These are phyloP conservation scores for Saccharomyces pastorianus DNA, from an alignment of 1,139 yeast genomes.

Conservation along the genomic window DNA sequence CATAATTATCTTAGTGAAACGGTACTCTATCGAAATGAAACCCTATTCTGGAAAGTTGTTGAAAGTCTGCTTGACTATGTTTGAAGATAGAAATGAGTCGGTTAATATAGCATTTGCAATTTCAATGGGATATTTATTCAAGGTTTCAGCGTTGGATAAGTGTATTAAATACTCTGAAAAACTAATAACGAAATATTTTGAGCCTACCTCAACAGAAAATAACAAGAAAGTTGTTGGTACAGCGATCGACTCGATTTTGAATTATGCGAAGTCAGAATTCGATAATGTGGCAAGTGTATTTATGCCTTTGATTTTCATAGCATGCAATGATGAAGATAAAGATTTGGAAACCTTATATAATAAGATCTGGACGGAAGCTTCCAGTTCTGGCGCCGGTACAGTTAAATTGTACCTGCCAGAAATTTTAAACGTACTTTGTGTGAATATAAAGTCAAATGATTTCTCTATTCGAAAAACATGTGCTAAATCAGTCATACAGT, in stretches of 20 bases:
- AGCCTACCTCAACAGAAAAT: conserved; percentile 31
- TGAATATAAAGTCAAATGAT: conserved; percentile 47
- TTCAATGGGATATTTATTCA: conserved; percentile 71
- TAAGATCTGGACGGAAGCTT: conserved; percentile 69
- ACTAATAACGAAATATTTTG: conserved; percentile 52
- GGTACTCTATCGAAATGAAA: conserved; percentile 45
- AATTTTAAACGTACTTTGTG: conserved; percentile 46
- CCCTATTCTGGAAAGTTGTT: conserved; percentile 61
- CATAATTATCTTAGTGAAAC: conserved; percentile 53
- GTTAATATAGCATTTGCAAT: conserved; percentile 71
- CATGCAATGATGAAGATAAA: conserved; percentile 55
- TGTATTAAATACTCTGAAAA: conserved; percentile 48
- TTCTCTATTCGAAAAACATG: conserved; percentile 64
- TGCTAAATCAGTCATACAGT: conserved; percentile 60
- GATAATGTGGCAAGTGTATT: conserved; percentile 54
- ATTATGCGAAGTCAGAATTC: conserved; percentile 64
- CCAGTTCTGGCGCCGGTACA: conserved; percentile 63
- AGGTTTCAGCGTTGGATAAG: conserved; percentile 49
- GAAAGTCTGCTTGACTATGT: conserved; percentile 48
- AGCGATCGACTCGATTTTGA: conserved; percentile 62
- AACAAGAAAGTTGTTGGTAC: conserved; percentile 48
- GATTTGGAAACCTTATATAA: conserved; percentile 45
- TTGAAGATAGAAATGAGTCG: conserved; percentile 64
- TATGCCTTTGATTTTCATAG: conserved; percentile 73
- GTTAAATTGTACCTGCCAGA: conserved; percentile 67